Conservation (phyloP, 768 basidiomycete genomes). For the Porpolomopsis calyptriformis region DNA sequence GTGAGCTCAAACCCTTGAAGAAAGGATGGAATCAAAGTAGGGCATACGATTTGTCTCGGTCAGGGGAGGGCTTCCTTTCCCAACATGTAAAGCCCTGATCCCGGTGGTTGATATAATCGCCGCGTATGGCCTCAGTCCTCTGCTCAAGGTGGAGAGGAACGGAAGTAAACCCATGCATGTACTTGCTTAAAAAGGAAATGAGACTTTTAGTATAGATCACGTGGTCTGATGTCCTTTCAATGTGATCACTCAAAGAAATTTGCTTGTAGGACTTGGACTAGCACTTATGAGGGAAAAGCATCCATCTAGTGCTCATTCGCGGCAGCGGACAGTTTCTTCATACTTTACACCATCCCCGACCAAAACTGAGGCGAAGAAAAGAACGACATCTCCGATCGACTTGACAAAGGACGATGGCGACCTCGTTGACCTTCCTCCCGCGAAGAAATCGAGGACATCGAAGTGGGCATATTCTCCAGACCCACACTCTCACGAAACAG, state of each 20-base stretch:
- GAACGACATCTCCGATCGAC: slow-evolving; percentile 36
- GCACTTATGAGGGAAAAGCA: not conserved
- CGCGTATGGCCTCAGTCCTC: not conserved
- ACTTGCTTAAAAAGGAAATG: not conserved
- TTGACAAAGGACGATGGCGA: slow-evolving; percentile 36
- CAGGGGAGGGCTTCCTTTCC: slow-evolving; percentile 31
- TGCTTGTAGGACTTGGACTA: not conserved
- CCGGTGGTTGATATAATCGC: not conserved
- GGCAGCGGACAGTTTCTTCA: slow-evolving; percentile 30
- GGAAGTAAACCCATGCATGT: not conserved
- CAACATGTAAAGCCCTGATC: not conserved
- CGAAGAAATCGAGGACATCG: slow-evolving; percentile 20
- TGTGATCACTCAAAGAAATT: not conserved
- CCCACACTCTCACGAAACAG: slow-evolving; percentile 15
- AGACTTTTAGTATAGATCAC: not conserved
- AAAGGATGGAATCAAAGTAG: not conserved
- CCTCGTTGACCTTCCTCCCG: slow-evolving; percentile 17
- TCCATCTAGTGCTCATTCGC: slow-evolving; percentile 12
- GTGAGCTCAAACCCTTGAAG: not conserved
- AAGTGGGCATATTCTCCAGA: slow-evolving; percentile 1
- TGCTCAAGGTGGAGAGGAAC: not conserved
- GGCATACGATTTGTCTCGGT: slow-evolving; percentile 58
- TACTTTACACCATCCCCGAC: slow-evolving; percentile 20
- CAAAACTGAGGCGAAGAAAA: slow-evolving; percentile 16
- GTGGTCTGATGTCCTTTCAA: not conserved